Evolutionary conservation across 1,284 basidiomycete genomes (phyloP).

Genomic region (Marasmius oreades): DNA sequence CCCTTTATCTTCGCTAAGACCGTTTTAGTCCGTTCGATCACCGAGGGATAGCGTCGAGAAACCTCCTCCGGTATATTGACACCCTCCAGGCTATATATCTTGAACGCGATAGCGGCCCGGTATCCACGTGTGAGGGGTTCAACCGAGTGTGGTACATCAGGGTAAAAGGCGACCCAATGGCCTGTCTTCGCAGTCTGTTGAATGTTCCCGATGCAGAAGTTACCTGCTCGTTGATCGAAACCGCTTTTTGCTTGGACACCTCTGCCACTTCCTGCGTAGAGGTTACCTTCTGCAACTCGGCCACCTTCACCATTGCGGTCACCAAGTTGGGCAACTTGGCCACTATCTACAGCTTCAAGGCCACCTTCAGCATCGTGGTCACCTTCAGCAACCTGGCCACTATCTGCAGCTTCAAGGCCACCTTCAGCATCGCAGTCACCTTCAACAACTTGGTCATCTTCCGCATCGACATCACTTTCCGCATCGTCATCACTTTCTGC

Average conservation of each 20-base stretch:
- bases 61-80: background rate
- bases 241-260: background rate
- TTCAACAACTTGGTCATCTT: too few species aligned
- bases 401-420: too few species aligned
- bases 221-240: slow-evolving; percentile 1
- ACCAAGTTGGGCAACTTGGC: too few species aligned
- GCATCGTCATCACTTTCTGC: too few species aligned
- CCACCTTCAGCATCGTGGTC: too few species aligned
- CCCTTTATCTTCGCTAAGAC: slow-evolving; percentile 13
- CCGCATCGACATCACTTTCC: too few species aligned
- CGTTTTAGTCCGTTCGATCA: slow-evolving; percentile 4
- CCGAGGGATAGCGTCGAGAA: background rate
- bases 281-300: too few species aligned
- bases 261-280: too few species aligned
- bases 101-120: slow-evolving; percentile 30
- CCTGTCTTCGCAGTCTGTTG: slow-evolving; percentile 13
- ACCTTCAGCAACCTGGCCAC: too few species aligned
- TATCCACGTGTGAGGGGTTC: slow-evolving; percentile 17
- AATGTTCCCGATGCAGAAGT: slow-evolving; percentile 14
- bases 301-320: too few species aligned
- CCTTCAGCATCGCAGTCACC: too few species aligned
- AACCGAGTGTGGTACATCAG: slow-evolving; percentile 33
- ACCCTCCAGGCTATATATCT: slow-evolving; percentile 23
- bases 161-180: slow-evolving; percentile 33
- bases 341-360: too few species aligned